Evolutionary conservation across 192 early-diverging fungal genomes (phyloP), one percentile per base, ranked within the genome.

Genomic region (Neocallimastix lanati): DNA sequence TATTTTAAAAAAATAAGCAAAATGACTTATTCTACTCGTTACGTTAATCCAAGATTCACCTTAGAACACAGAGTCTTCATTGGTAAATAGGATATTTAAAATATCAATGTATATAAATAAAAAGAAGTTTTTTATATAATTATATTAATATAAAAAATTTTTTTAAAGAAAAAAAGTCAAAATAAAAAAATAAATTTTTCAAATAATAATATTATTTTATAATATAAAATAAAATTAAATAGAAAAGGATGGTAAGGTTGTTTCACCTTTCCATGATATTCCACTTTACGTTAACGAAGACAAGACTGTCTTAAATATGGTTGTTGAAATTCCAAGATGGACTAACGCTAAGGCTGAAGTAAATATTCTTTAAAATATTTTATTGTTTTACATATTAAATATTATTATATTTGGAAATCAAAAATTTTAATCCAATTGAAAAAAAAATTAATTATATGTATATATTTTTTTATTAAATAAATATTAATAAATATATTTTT

Each of bases 291-390:
- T 95, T 81, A 94, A 97, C 84, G 90, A 89, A 78, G 92, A 93
- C 78, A 95, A 96, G 86, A 93, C 92, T 50, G 88, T 97, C 80
- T 90, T 95, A 85, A 99, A 99, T 93, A 96, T 98, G 94, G 89
- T 99, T 82, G 96, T 99, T 80, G 97, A 98, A 86, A 95, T 98
- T 78, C 97, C 97, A 78, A 90, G 96, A 81, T 99, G 96, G 97
- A 92, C 96, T 83, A 99, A 99, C 87, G 97, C 95, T 84, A 99
- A 99, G 91, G 88, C 97, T 82, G 97, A 97, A 84, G 87, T 92
- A 80, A 76, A 78, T n/a, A 82, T 13, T 28, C 13, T 79, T 28
- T 28, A 28, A 33, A 14, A 81, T 80, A 35, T 36, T 82, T 77
- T 78, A 27, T 18, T 28, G 13, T 82, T 82, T 84, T 82, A 1